phyloP scores from a whole-genome alignment of 1,284 basidiomycete genomes.

The Xerocomus cyaneibrunnescens region DNA sequence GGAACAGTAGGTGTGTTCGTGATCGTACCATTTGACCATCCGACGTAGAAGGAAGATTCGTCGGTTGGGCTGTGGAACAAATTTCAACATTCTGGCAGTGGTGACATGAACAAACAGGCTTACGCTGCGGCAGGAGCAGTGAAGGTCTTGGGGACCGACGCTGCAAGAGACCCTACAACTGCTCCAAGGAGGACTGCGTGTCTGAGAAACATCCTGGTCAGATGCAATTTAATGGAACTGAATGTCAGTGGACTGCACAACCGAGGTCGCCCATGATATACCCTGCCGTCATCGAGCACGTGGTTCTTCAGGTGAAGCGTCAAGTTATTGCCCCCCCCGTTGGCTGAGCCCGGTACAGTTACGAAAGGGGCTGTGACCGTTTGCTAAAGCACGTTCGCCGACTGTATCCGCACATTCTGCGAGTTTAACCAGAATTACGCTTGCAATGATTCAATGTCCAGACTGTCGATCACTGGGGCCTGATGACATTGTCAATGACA shows the following conservation, averaged over 20 bases:
- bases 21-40: conserved; percentile 30
- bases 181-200: conserved; percentile 14
- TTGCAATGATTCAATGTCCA: neutral
- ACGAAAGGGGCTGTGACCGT: no score
- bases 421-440: neutral
- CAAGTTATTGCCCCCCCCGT: neutral
- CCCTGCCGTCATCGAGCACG: neutral
- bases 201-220: conserved; percentile 9
- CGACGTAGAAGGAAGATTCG: conserved; percentile 30
- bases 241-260: neutral
- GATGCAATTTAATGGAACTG: neutral
- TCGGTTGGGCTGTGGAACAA: conserved; percentile 25
- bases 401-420: neutral
- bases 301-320: neutral
- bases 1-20: conserved; percentile 25
- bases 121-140: conserved; percentile 31
- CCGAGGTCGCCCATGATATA: neutral
- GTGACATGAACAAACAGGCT: conserved; percentile 1
- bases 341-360: neutral
- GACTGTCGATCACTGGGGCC: neutral
- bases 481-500: neutral
- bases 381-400: no score
- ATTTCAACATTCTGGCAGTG: neutral
- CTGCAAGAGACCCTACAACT: conserved; percentile 15
- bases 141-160: conserved; percentile 22